Evolutionary conservation across 768 basidiomycete genomes (phyloP).

Genomic region (Boletus sp.): DNA sequence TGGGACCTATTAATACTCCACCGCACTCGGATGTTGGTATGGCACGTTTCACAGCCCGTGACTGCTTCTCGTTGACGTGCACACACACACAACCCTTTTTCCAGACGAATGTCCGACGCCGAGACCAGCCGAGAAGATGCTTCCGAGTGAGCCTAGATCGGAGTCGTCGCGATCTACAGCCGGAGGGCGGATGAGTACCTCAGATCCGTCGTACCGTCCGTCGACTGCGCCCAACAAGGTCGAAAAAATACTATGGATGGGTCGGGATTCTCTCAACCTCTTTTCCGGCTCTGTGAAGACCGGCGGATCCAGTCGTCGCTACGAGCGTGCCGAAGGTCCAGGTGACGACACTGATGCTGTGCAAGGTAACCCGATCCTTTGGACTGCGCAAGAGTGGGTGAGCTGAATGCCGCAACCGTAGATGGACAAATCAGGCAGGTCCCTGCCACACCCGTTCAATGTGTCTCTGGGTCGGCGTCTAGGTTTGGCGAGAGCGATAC

Average conservation of each 20-base stretch:
- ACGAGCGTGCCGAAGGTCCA: slow-evolving; percentile 15
- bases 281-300: slow-evolving; percentile 20
- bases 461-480: slow-evolving; percentile 11
- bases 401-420: slow-evolving; percentile 8
- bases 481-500: slow-evolving; percentile 22
- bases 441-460: background rate
- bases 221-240: slow-evolving; percentile 31
- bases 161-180: slow-evolving; percentile 3
- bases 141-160: background rate
- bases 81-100: background rate
- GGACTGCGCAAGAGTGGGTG: background rate
- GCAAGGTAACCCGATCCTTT: slow-evolving; percentile 21
- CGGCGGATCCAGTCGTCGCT: slow-evolving; percentile 13
- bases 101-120: slow-evolving; percentile 17
- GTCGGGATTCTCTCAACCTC: slow-evolving; percentile 30
- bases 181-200: background rate
- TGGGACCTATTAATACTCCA: slow-evolving; percentile 8
- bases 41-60: background rate
- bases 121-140: slow-evolving; percentile 1
- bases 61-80: background rate
- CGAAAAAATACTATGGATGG: slow-evolving; percentile 33
- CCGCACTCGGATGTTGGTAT: slow-evolving; percentile 14
- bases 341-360: slow-evolving; percentile 19
- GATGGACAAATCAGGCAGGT: slow-evolving; percentile 18
- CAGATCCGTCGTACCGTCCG: slow-evolving; percentile 20